phyloP scores from a whole-genome alignment of 371 early-diverging fungal species.

The Mucor velutinosus region DNA sequence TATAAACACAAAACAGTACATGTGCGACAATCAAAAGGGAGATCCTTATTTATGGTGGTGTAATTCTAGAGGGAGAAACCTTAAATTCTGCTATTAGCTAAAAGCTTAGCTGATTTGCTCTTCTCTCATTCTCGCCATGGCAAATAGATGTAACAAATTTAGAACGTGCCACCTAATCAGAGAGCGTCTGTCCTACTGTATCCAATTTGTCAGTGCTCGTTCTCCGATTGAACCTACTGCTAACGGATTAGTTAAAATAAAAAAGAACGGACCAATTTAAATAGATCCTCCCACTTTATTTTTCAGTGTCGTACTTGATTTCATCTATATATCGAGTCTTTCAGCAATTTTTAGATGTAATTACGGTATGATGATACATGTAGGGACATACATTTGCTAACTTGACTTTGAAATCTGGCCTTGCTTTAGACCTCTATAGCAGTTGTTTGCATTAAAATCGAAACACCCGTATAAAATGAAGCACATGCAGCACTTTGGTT shows the following conservation, averaged over 20 bases:
- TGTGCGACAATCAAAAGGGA: constrained; percentile 7
- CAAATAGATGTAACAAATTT: neutral
- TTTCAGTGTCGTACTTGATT: neutral
- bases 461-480: neutral
- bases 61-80: constrained; percentile 3
- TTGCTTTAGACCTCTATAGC: neutral
- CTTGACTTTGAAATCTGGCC: no score
- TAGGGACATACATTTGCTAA: neutral
- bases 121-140: neutral
- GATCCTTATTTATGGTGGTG: constrained; percentile 11
- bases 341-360: neutral
- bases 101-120: constrained; percentile 9
- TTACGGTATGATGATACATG: neutral
- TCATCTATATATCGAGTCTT: neutral
- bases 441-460: neutral
- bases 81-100: constrained; percentile 7
- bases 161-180: constrained; percentile 24
- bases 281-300: neutral
- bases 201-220: constrained; percentile 28
- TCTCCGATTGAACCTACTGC: constrained; percentile 15
- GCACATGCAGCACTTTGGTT: constrained; percentile 6
- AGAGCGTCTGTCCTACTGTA: constrained; percentile 10
- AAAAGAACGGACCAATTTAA: neutral
- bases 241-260: neutral
- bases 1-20: neutral